Evolutionary conservation across 352 stramenopile species (phyloP).

Genomic region (Phytopythium oedochilum): DNA sequence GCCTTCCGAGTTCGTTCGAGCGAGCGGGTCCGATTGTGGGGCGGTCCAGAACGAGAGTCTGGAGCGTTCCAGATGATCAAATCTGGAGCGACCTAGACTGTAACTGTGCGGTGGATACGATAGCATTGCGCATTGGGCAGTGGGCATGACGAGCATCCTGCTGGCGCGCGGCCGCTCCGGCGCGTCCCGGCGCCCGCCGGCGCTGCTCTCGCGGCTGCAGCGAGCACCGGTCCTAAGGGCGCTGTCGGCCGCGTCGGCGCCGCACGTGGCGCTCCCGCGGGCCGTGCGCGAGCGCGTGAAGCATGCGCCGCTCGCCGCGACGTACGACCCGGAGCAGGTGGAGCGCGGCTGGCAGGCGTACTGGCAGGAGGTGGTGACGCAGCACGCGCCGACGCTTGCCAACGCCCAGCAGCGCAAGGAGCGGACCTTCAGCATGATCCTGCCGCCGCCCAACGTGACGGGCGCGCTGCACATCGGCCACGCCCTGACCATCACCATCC

Average conservation of each 20-base stretch:
- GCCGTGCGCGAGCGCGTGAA: slow-evolving; percentile 54
- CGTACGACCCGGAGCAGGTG: slow-evolving; percentile 61
- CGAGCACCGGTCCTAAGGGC: neutral
- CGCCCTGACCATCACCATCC: slow-evolving; percentile 96
- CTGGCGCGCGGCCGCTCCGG: neutral
- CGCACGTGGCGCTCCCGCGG: slow-evolving; percentile 24
- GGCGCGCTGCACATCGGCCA: slow-evolving; percentile 97
- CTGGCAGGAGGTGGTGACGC: slow-evolving; percentile 51
- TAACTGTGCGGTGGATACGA: too few species aligned
- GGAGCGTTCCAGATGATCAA: neutral
- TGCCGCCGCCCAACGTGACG: slow-evolving; percentile 83
- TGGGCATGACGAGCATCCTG: neutral
- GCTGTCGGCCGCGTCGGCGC: neutral
- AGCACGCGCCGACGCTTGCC: slow-evolving; percentile 8
- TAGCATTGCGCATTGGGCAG: too few species aligned
- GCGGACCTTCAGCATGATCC: slow-evolving; percentile 98
- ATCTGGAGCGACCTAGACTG: neutral
- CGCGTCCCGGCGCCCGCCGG: neutral
- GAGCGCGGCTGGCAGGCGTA: slow-evolving; percentile 69
- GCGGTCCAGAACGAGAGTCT: neutral
- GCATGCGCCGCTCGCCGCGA: slow-evolving; percentile 36
- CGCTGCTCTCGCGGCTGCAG: neutral
- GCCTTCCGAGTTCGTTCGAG: too few species aligned
- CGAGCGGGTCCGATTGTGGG: neutral
- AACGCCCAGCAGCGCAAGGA: slow-evolving; percentile 29